Conservation (phyloP, 495 filamentous ascomycete genomes). For the Daldinia decipiens region DNA sequence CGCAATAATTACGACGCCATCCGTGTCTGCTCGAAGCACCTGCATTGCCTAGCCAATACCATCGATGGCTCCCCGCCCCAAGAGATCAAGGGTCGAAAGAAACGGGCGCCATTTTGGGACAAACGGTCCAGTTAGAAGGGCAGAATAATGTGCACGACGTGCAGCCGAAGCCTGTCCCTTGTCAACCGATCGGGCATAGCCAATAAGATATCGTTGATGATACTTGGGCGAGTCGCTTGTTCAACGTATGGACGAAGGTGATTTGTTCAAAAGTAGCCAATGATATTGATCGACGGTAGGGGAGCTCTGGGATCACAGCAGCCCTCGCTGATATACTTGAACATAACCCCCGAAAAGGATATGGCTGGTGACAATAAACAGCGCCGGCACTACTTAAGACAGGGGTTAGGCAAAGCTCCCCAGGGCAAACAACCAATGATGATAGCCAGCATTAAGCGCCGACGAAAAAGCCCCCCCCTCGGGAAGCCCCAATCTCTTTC, state of each 20-base stretch:
- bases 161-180: constrained; percentile 35
- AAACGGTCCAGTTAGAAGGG: constrained; percentile 44
- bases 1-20: constrained; percentile 20
- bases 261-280: constrained; percentile 40
- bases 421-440: constrained; percentile 28
- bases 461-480: constrained; percentile 28
- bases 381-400: constrained; percentile 33
- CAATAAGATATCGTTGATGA: constrained; percentile 39
- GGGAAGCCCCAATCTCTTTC: constrained; percentile 15
- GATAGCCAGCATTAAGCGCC: constrained; percentile 33
- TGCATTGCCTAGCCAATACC: constrained; percentile 39
- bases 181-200: constrained; percentile 34
- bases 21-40: constrained; percentile 26
- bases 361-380: constrained; percentile 31
- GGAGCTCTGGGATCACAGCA: constrained; percentile 20
- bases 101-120: constrained; percentile 45
- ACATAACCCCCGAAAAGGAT: constrained; percentile 12
- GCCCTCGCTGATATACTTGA: constrained; percentile 17
- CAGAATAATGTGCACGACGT: constrained; percentile 47
- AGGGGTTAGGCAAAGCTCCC: constrained; percentile 30
- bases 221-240: constrained; percentile 43
- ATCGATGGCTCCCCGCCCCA: constrained; percentile 38
- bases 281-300: constrained; percentile 29
- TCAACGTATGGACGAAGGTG: constrained; percentile 33
- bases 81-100: constrained; percentile 37